Conservation (phyloP, 192 early-diverging fungal genomes). For the Mortierella antarctica region DNA sequence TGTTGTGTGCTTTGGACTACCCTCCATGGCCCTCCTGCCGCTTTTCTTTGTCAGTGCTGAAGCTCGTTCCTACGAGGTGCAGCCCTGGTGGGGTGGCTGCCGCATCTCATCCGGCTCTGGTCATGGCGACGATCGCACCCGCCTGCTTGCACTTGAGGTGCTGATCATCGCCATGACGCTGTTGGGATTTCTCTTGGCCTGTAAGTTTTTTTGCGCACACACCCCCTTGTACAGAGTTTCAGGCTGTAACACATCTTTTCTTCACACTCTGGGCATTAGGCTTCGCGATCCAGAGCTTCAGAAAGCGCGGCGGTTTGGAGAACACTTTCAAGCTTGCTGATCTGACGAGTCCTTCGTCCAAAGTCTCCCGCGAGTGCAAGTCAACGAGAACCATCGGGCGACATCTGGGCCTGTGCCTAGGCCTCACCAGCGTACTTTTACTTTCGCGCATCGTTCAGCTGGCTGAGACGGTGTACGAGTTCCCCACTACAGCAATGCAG, state of each 20-base stretch:
- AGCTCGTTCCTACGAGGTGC: conserved; percentile 14
- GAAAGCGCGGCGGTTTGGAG: neutral
- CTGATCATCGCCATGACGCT: neutral
- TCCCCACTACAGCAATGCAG: neutral
- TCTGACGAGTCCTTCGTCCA: neutral
- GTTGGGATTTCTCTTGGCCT: neutral
- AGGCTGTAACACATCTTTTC: neutral
- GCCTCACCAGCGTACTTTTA: neutral
- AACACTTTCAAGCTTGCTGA: neutral
- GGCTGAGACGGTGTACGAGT: neutral
- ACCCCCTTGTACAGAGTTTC: neutral
- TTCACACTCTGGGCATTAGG: neutral
- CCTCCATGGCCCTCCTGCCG: neutral
- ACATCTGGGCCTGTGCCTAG: conserved; percentile 3
- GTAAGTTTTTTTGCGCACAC: neutral
- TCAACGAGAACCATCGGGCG: conserved; percentile 1
- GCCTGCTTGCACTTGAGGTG: neutral
- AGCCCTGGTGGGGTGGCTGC: conserved; percentile 14
- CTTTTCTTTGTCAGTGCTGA: conserved; percentile 1
- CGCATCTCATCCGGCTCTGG: conserved; percentile 6
- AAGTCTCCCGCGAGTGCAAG: conserved; percentile 13
- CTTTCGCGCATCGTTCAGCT: neutral
- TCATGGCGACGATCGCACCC: neutral
- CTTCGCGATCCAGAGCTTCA: neutral
- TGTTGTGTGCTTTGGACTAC: conserved; percentile 10